A percentile compares a stretch with the other conserved stretches of the same genome.
phyloP scores from a whole-genome alignment of 768 basidiomycete genomes.

The Amyloporia xantha region DNA sequence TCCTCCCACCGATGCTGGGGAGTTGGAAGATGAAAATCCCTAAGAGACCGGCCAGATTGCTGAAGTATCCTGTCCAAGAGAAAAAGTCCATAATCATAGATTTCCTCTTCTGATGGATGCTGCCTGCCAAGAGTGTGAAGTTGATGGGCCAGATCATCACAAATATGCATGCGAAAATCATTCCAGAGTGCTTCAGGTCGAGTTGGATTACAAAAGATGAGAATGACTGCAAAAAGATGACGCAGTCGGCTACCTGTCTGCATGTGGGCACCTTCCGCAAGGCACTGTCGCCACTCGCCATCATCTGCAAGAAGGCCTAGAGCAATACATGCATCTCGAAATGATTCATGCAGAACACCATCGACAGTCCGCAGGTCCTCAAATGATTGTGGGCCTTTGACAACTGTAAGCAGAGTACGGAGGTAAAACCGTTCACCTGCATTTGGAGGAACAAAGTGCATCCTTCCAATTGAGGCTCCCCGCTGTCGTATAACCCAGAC shows the following conservation, averaged over 20 bases:
- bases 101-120: slow-evolving; percentile 24
- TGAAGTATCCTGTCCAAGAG: slow-evolving; percentile 29
- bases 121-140: slow-evolving; percentile 13
- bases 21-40: slow-evolving; percentile 28
- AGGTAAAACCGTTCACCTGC: slow-evolving; percentile 36
- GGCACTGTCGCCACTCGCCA: slow-evolving; percentile 33
- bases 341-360: slow-evolving; percentile 23
- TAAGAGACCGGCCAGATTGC: slow-evolving; percentile 18
- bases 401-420: slow-evolving; percentile 31
- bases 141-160: slow-evolving; percentile 31
- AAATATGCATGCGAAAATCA: slow-evolving; percentile 28
- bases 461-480: slow-evolving; percentile 32
- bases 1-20: slow-evolving; percentile 21
- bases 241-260: slow-evolving; percentile 31
- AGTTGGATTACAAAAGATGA: slow-evolving; percentile 23
- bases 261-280: slow-evolving; percentile 34
- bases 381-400: slow-evolving; percentile 29
- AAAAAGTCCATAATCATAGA: slow-evolving; percentile 37
- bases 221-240: slow-evolving; percentile 34
- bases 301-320: slow-evolving; percentile 37
- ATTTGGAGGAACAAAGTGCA: slow-evolving; percentile 33
- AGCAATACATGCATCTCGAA: slow-evolving; percentile 34
- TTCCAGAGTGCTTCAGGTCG: slow-evolving; percentile 34
- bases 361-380: slow-evolving; percentile 22
- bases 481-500: slow-evolving; percentile 26